A percentile compares a stretch with the other conserved stretches of the same genome.
Conservation (phyloP, 495 filamentous ascomycete genomes). For the Neurospora sp. region DNA sequence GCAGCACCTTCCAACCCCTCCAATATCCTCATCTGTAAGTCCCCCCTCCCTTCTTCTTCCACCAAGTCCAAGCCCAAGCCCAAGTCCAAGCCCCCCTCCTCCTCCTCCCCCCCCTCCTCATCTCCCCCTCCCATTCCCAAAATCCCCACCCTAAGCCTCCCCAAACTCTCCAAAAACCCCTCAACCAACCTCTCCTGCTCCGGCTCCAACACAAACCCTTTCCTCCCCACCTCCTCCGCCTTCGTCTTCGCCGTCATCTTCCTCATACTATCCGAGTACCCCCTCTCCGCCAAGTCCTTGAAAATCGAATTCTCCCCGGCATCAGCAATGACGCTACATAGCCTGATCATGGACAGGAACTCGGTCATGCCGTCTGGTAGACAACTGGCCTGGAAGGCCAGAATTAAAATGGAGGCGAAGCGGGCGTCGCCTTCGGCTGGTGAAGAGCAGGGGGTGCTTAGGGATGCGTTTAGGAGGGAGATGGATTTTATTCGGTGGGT, state of each 20-base stretch:
- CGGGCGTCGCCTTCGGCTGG: constrained; percentile 34
- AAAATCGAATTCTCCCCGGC: constrained; percentile 34
- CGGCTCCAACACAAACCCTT: not conserved
- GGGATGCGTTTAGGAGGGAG: constrained; percentile 27
- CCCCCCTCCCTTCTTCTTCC: not conserved
- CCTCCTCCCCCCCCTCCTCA: too few species aligned
- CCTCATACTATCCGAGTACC: constrained; percentile 13
- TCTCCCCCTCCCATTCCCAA: too few species aligned
- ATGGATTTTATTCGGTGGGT: constrained; percentile 43
- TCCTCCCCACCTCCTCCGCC: not conserved
- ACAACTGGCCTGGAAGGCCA: constrained; percentile 44
- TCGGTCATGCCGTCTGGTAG: constrained; percentile 45
- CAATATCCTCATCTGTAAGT: not conserved
- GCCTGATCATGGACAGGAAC: constrained; percentile 45
- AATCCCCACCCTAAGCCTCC: not conserved
- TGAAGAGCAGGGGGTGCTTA: constrained; percentile 22
- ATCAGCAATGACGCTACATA: constrained; percentile 36
- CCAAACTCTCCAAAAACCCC: constrained; percentile 13
- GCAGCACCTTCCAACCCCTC: not conserved
- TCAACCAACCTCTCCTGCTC: constrained; percentile 14
- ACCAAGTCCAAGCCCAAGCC: not conserved
- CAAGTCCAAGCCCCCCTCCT: too few species aligned
- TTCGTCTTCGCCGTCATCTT: not conserved
- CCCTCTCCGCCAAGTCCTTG: constrained; percentile 17
- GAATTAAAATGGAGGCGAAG: constrained; percentile 39